Conservation (phyloP, 2,329 filamentous ascomycete genomes). For the Fusarium oxysporum region DNA sequence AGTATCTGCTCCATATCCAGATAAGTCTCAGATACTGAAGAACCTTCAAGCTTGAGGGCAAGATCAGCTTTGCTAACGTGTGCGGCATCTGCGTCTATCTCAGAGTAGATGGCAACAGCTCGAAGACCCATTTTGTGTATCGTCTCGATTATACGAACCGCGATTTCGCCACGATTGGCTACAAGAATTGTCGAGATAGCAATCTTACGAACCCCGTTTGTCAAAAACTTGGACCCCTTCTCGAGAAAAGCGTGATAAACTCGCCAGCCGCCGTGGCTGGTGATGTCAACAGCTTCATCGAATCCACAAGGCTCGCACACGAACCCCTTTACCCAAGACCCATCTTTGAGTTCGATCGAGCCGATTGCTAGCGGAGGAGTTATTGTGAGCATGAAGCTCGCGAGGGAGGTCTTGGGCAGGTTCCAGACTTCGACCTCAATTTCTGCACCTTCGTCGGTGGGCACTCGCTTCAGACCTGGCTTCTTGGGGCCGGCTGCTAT, state of each 20-base stretch:
- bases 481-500: conserved; percentile 39
- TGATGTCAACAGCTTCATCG: conserved; percentile 48
- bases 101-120: conserved; percentile 78
- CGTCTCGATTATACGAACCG: conserved; percentile 76
- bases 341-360: conserved; percentile 50
- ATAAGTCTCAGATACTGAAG: conserved; percentile 61
- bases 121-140: conserved; percentile 74
- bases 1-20: conserved; percentile 74
- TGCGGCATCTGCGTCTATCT: conserved; percentile 69
- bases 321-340: conserved; percentile 51
- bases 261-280: conserved; percentile 49
- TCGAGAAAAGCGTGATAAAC: conserved; percentile 36
- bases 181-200: conserved; percentile 62
- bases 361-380: conserved; percentile 52
- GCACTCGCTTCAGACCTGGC: conserved; percentile 49
- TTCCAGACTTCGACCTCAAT: conserved; percentile 54
- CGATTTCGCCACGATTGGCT: conserved; percentile 73
- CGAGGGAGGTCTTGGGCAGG: conserved; percentile 46
- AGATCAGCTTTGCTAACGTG: conserved; percentile 77
- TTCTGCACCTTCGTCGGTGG: conserved; percentile 32
- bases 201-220: not conserved
- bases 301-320: conserved; percentile 53
- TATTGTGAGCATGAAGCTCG: conserved; percentile 50
- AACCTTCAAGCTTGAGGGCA: conserved; percentile 71
- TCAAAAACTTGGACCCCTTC: not conserved